Conservation (phyloP, 2,329 filamentous ascomycete species). For the Blastomyces emzantsi region DNA sequence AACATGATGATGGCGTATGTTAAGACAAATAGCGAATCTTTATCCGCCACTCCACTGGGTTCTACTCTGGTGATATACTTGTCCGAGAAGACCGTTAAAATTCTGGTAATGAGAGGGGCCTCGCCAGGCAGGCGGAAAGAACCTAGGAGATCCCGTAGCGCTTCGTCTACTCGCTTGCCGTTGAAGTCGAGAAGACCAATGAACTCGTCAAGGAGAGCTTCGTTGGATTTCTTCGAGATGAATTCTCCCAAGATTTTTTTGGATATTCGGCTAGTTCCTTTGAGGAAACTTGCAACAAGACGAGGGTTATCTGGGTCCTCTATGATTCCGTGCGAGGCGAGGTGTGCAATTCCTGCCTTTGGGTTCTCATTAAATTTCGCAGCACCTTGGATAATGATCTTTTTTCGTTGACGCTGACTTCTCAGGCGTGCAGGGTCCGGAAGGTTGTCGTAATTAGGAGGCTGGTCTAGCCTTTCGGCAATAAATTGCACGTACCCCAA, state of each 20-base stretch:
- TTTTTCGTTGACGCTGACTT: conserved; percentile 70
- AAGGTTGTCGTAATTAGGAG: conserved; percentile 54
- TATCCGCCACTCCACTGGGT: conserved; percentile 68
- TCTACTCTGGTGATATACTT: conserved; percentile 66
- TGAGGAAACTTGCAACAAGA: conserved; percentile 78
- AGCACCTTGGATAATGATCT: conserved; percentile 77
- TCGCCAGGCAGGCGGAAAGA: conserved; percentile 92
- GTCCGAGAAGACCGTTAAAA: conserved; percentile 77
- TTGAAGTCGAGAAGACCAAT: conserved; percentile 81
- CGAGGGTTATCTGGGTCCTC: conserved; percentile 61
- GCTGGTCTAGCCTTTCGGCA: conserved; percentile 70
- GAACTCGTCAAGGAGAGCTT: conserved; percentile 73
- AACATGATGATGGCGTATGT: conserved; percentile 97
- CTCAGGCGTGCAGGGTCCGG: conserved; percentile 57
- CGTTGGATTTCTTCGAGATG: conserved; percentile 82
- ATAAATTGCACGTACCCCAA: conserved; percentile 88
- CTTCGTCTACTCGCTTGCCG: conserved; percentile 81
- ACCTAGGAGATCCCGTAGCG: conserved; percentile 74
- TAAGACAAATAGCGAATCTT: conserved; percentile 80
- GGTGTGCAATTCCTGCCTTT: conserved; percentile 76
- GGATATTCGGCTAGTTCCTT: conserved; percentile 76
- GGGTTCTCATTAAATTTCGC: conserved; percentile 93
- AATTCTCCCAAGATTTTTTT: conserved; percentile 90
- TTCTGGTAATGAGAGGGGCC: conserved; percentile 83
- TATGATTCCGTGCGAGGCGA: conserved; percentile 80